Base-by-base conservation (phyloP, 1,284 basidiomycete species). In the Ceratobasidium sp. region DNA sequence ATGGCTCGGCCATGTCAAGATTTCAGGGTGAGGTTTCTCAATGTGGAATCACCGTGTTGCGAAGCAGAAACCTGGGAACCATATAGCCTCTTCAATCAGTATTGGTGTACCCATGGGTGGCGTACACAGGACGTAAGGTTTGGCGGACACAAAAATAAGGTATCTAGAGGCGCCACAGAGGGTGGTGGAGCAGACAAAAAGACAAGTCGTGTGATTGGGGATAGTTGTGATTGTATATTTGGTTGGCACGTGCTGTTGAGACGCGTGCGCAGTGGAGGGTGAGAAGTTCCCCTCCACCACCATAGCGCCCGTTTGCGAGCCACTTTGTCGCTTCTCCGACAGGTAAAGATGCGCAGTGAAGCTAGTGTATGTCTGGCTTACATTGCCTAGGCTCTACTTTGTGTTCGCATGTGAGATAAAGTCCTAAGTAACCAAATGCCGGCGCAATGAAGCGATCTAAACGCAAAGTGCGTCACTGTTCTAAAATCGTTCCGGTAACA, bases 301-400 rank as follows among this genome's bases (percentile, higher is more conserved):
- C 69, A 78, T 68, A 57, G 52, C 68, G 13, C 59, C 78, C 56
- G 76, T 74, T 23, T 94, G 92, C 84, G 93, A 93, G 84, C 92
- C 93, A 26, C 85, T 94, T 56, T 93, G 92, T 84, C 89, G 90
- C 80, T 94, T 94, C 83, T 88, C 88, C 81, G 93, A 93, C 81
- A 92, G 93, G 93, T 91, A 82, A 77, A 85, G 83, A 77, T 68
- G 74, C 78, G 67, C 46, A 48, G 3, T 28, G 5, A 62, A 48
- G 1, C 13, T 15, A 15, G 13, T 23, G 7, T 26, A 12, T 54
- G 26, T 13, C n/a, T 40, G 59, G 52, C 56, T 40, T 33, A 26
- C n/a, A 23, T 33, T 44, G 17, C 46, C n/a, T 84, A 95, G 93
- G 84, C 88, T 95, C 62, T 95, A 91, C 85, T 95, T 23, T 59